Evolutionary conservation across 164 flowering plant genomes (phyloP).

Genomic region (Chloranthus sessilifolius): DNA sequence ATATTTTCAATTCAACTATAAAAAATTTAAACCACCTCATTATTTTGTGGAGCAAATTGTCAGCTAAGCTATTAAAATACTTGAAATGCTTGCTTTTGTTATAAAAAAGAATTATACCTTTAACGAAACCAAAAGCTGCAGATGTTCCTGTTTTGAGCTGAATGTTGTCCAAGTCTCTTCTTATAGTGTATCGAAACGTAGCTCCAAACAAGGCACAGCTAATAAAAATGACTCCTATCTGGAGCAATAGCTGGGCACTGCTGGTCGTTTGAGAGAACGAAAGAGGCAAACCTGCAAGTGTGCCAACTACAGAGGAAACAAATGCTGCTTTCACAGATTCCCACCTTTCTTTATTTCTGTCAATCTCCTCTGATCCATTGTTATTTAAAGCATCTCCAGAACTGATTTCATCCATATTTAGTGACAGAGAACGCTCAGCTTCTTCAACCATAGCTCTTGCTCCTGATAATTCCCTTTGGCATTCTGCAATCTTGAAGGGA

Average conservation of each 20-base stretch:
- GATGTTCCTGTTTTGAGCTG: conserved; percentile 81
- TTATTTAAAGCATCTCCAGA: conserved; percentile 11
- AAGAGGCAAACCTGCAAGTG: conserved; percentile 75
- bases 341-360: conserved; percentile 55
- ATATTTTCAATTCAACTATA: neutral
- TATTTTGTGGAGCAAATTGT: too few species aligned
- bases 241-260: conserved; percentile 50
- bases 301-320: conserved; percentile 66
- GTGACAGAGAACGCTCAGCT: conserved; percentile 61
- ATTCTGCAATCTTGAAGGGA: conserved; percentile 72
- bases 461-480: conserved; percentile 64
- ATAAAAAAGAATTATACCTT: conserved; percentile 44
- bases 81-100: too few species aligned
- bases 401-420: conserved; percentile 11
- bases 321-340: conserved; percentile 82
- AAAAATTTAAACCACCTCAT: neutral
- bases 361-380: conserved; percentile 21
- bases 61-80: too few species aligned
- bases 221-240: conserved; percentile 49
- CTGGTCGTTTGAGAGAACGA: conserved; percentile 43
- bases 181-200: conserved; percentile 69
- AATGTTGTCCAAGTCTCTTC: conserved; percentile 80
- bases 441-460: conserved; percentile 76
- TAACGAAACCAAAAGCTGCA: conserved; percentile 79
- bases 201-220: conserved; percentile 89